Evolutionary conservation across 2,329 filamentous ascomycete species (phyloP).

Genomic region (Neurospora sp.): DNA sequence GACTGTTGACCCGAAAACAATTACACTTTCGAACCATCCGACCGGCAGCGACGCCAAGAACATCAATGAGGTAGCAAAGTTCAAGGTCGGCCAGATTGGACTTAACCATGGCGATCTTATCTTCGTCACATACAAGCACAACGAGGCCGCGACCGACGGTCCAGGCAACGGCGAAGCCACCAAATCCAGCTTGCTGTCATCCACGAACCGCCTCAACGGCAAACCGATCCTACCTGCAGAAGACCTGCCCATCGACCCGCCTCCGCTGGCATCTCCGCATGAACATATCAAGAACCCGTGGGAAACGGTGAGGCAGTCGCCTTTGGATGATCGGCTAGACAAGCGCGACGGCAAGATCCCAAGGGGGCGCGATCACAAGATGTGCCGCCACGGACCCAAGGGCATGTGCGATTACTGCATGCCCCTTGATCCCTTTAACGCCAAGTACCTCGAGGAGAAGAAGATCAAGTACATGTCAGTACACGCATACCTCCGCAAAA

Average conservation of each 20-base stretch:
- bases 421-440: conserved; percentile 86
- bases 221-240: conserved; percentile 62
- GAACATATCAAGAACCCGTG: conserved; percentile 76
- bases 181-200: conserved; percentile 28
- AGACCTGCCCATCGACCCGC: conserved; percentile 52
- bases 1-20: conserved; percentile 50
- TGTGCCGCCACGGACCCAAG: conserved; percentile 93
- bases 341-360: conserved; percentile 83
- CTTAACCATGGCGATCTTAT: conserved; percentile 84
- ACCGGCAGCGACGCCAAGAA: conserved; percentile 47
- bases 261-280: conserved; percentile 43
- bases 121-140: conserved; percentile 70
- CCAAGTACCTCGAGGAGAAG: conserved; percentile 82
- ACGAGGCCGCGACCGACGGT: conserved; percentile 35
- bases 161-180: conserved; percentile 26
- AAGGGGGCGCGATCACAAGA: conserved; percentile 62
- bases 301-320: conserved; percentile 83
- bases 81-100: conserved; percentile 49
- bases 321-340: conserved; percentile 79
- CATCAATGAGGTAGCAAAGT: conserved; percentile 46
- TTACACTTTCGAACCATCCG: conserved; percentile 54
- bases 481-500: conserved; percentile 86
- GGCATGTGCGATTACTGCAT: conserved; percentile 99
- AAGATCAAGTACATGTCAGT: conserved; percentile 99
- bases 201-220: conserved; percentile 66